phyloP scores from a whole-genome alignment of 1,284 basidiomycete genomes.

The Microbotryum violaceum region DNA sequence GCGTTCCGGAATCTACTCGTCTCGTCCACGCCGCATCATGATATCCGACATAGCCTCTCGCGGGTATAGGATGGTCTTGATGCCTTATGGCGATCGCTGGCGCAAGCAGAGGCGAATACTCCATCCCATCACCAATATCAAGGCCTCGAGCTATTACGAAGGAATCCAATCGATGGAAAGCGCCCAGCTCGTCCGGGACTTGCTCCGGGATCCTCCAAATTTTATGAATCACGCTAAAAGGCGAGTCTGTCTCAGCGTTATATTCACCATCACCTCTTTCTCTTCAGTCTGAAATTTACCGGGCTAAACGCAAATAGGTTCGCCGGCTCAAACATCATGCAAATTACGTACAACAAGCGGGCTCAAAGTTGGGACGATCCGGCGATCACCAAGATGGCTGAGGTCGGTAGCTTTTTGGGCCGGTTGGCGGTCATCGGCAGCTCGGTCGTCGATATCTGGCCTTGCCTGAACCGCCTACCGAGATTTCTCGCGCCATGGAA shows the following conservation, averaged over 20 bases:
- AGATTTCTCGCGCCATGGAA: constrained; percentile 35
- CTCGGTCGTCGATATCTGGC: constrained; percentile 33
- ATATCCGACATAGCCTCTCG: constrained; percentile 34
- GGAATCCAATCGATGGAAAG: constrained; percentile 35
- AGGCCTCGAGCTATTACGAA: constrained; percentile 32
- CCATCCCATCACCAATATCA: constrained; percentile 31
- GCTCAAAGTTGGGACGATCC: constrained; percentile 31
- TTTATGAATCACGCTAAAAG: constrained; percentile 36
- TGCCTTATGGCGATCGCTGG: constrained; percentile 35
- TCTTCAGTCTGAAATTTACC: not conserved
- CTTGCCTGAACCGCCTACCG: constrained; percentile 34
- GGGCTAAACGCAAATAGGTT: constrained; percentile 18
- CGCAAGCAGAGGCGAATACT: constrained; percentile 33
- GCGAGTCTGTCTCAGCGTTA: not conserved
- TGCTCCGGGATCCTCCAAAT: constrained; percentile 28
- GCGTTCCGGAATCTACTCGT: constrained; percentile 36
- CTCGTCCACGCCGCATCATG: constrained; percentile 35
- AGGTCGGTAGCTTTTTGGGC: too few species aligned
- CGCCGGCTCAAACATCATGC: constrained; percentile 38
- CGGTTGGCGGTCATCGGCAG: too few species aligned
- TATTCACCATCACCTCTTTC: not conserved
- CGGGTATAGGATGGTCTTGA: constrained; percentile 36
- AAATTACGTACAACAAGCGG: constrained; percentile 37
- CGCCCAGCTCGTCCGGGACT: constrained; percentile 32
- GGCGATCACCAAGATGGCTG: constrained; percentile 29